A percentile compares a stretch with the other conserved stretches of the same genome.
Evolutionary conservation across 306 rosid species (phyloP).

Genomic region (Styphnolobium japonicum): DNA sequence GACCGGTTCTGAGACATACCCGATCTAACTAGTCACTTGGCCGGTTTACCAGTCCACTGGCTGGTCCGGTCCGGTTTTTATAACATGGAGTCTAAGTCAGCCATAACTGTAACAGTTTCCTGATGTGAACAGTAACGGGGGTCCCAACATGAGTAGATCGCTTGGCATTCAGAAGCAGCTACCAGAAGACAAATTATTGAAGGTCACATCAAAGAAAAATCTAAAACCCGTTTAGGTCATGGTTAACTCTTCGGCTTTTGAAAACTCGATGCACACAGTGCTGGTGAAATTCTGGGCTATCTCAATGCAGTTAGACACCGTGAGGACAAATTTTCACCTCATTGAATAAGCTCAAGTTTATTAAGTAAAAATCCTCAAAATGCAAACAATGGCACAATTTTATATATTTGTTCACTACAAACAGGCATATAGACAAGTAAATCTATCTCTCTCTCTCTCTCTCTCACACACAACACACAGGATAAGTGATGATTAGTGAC

Average conservation of each 20-base stretch:
- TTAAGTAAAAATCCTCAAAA: neutral
- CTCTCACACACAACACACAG: neutral
- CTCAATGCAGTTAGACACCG: neutral
- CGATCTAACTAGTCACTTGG: too few relatives aligned
- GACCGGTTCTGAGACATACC: too few relatives aligned
- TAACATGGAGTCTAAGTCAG: neutral
- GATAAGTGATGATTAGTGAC: conserved; percentile 8
- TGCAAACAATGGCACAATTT: neutral
- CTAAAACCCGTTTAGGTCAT: neutral
- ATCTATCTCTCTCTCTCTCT: neutral
- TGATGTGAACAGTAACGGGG: neutral
- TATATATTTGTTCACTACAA: conserved; percentile 1
- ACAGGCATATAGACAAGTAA: conserved; percentile 15
- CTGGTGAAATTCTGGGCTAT: neutral
- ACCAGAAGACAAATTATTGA: neutral
- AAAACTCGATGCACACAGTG: neutral
- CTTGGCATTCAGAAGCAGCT: neutral
- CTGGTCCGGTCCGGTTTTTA: too few relatives aligned
- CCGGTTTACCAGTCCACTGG: too few relatives aligned
- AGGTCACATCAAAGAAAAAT: neutral
- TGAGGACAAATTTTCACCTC: neutral
- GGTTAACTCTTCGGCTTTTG: conserved; percentile 6
- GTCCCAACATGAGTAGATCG: neutral
- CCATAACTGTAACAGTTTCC: neutral
- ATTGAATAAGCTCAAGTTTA: conserved; percentile 5